phyloP scores from a whole-genome alignment of 306 rosid genomes.

The Morella rubra region DNA sequence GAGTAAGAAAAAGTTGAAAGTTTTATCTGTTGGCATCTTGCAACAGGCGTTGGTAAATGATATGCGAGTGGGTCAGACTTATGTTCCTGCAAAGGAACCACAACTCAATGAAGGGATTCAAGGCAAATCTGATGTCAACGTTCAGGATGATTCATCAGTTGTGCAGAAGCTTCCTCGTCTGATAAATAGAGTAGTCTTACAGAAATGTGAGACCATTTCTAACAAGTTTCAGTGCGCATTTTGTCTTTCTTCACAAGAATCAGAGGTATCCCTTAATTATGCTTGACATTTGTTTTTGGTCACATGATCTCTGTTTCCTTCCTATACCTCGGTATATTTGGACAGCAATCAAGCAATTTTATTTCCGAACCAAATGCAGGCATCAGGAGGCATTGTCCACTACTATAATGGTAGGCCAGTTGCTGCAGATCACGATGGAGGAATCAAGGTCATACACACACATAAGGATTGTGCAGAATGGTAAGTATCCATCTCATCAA shows the following conservation, averaged over 20 bases:
- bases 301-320: neutral
- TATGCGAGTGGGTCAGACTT: constrained; percentile 13
- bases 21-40: constrained; percentile 31
- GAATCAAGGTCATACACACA: constrained; percentile 67
- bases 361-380: constrained; percentile 44
- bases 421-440: constrained; percentile 48
- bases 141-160: constrained; percentile 30
- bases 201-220: constrained; percentile 46
- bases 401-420: constrained; percentile 63
- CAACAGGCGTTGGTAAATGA: constrained; percentile 3
- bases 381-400: constrained; percentile 68
- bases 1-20: constrained; percentile 38
- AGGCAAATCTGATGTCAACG: constrained; percentile 19
- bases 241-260: constrained; percentile 75
- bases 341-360: constrained; percentile 8
- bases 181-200: constrained; percentile 32
- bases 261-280: constrained; percentile 54
- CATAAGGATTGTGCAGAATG: constrained; percentile 91
- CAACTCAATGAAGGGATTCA: constrained; percentile 27
- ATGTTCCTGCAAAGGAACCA: constrained; percentile 19
- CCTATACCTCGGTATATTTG: constrained; percentile 5
- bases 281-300: constrained; percentile 1
- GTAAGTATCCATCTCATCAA: constrained; percentile 38
- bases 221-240: constrained; percentile 57
- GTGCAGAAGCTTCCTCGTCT: constrained; percentile 34